These are phyloP conservation scores for Thraustotheca clavata DNA, from an alignment of 352 stramenopile genomes.

Conservation along the genomic window DNA sequence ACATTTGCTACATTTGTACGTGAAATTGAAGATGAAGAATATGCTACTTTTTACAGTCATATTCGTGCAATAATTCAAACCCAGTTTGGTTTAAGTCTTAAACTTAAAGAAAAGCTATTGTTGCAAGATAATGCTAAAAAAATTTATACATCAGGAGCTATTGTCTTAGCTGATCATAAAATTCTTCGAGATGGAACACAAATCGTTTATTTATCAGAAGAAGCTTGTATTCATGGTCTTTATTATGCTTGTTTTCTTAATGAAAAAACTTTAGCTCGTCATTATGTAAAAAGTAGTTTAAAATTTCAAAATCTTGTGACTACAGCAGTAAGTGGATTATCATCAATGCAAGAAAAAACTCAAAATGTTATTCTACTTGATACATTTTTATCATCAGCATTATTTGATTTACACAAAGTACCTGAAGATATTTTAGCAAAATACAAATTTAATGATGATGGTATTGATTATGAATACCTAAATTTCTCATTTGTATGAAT, in stretches of 20 bases:
- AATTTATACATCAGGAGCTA: neutral
- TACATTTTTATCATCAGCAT: too few species aligned
- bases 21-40: conserved; percentile 58
- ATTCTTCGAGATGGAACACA: conserved; percentile 7
- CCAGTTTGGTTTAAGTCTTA: conserved; percentile 45
- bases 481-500: conserved; percentile 12
- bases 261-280: neutral
- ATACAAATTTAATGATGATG: conserved; percentile 80
- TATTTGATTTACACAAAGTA: conserved; percentile 38
- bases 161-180: conserved; percentile 9
- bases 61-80: conserved; percentile 37
- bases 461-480: conserved; percentile 17
- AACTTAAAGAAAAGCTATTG: conserved; percentile 44
- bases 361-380: too few species aligned
- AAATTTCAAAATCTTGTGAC: too few species aligned
- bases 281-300: neutral
- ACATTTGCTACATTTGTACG: conserved; percentile 58
- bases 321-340: too few species aligned
- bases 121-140: neutral
- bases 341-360: too few species aligned
- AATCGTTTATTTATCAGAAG: neutral
- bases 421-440: conserved; percentile 63
- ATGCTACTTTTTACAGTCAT: conserved; percentile 52
- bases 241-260: neutral
- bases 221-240: neutral